phyloP scores from a whole-genome alignment of 495 filamentous ascomycete species.

The Aeminium ludgeri region DNA sequence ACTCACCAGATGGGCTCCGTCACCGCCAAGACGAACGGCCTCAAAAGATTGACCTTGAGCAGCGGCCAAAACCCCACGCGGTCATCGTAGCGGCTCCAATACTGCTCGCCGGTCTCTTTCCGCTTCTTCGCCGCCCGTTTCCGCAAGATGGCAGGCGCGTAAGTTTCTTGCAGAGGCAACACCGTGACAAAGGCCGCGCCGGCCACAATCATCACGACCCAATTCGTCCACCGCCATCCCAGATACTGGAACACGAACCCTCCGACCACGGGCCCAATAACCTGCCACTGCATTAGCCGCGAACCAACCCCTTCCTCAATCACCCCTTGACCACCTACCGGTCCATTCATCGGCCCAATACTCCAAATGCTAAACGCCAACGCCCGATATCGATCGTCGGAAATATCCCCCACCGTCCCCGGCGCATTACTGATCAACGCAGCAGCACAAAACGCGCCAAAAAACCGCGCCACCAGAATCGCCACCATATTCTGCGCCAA shows the following conservation, averaged over 20 bases:
- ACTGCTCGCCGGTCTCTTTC: slow-evolving; percentile 55
- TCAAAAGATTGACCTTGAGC: slow-evolving; percentile 52
- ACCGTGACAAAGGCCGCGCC: slow-evolving; percentile 35
- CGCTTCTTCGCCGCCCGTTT: slow-evolving; percentile 48
- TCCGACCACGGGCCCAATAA: slow-evolving; percentile 45
- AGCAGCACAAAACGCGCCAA: slow-evolving; percentile 60
- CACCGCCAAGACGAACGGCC: slow-evolving; percentile 61
- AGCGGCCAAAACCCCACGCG: slow-evolving; percentile 35
- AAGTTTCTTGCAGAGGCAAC: slow-evolving; percentile 54
- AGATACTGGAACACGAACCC: slow-evolving; percentile 62
- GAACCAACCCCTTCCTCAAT: too few species aligned
- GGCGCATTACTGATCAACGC: slow-evolving; percentile 70
- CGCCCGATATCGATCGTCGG: slow-evolving; percentile 49
- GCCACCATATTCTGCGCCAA: slow-evolving; percentile 45
- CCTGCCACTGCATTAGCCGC: too few species aligned
- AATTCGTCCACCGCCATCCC: slow-evolving; percentile 80
- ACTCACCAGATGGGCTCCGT: slow-evolving; percentile 68
- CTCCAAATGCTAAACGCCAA: slow-evolving; percentile 58
- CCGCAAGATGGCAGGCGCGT: slow-evolving; percentile 55
- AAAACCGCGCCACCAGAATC: slow-evolving; percentile 54
- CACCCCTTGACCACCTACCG: slow-evolving; percentile 26
- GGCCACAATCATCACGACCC: slow-evolving; percentile 56
- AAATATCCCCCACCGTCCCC: slow-evolving; percentile 69
- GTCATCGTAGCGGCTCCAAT: slow-evolving; percentile 61
- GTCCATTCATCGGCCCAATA: slow-evolving; percentile 66